A percentile compares a stretch with the other conserved stretches of the same genome.
Conservation (phyloP, 2,329 filamentous ascomycete genomes). For the Fusarium austroafricanum region DNA sequence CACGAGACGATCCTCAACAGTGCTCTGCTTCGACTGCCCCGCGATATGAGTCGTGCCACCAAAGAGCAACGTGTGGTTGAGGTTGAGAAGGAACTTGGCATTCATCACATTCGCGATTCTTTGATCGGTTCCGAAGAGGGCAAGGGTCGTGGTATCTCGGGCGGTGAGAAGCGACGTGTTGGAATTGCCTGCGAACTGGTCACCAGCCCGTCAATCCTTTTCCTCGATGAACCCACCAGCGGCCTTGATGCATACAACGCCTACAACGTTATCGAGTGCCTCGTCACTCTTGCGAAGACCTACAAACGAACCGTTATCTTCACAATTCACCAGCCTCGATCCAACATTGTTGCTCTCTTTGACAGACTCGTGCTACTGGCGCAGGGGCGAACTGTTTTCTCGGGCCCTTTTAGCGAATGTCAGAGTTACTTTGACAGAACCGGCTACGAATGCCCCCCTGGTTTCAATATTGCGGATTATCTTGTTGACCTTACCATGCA, state of each 20-base stretch:
- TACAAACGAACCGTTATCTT: constrained; percentile 98
- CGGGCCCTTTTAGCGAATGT: constrained; percentile 87
- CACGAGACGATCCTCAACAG: constrained; percentile 98
- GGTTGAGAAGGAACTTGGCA: constrained; percentile 95
- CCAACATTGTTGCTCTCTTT: constrained; percentile 97
- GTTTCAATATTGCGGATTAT: constrained; percentile 99
- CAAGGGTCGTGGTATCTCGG: constrained; percentile 93
- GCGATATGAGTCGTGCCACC: constrained; percentile 86
- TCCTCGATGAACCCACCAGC: constrained; percentile 96
- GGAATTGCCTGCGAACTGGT: constrained; percentile 98
- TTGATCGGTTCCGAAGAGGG: constrained; percentile 96
- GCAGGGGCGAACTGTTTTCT: constrained; percentile 90
- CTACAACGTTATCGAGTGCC: constrained; percentile 96
- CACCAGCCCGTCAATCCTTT: constrained; percentile 95
- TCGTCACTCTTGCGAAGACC: constrained; percentile 93
- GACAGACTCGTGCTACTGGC: constrained; percentile 93
- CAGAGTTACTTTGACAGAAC: constrained; percentile 93
- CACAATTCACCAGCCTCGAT: constrained; percentile 97
- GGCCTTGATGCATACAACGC: constrained; percentile 97
- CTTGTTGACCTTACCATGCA: constrained; percentile 99
- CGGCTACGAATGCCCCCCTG: constrained; percentile 92
- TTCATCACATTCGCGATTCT: constrained; percentile 92
- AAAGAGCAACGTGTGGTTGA: constrained; percentile 94
- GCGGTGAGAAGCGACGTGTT: constrained; percentile 94
- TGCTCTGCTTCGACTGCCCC: constrained; percentile 89